Evolutionary conservation across 345 rosid species (phyloP).

Genomic region (Linum lewisii): DNA sequence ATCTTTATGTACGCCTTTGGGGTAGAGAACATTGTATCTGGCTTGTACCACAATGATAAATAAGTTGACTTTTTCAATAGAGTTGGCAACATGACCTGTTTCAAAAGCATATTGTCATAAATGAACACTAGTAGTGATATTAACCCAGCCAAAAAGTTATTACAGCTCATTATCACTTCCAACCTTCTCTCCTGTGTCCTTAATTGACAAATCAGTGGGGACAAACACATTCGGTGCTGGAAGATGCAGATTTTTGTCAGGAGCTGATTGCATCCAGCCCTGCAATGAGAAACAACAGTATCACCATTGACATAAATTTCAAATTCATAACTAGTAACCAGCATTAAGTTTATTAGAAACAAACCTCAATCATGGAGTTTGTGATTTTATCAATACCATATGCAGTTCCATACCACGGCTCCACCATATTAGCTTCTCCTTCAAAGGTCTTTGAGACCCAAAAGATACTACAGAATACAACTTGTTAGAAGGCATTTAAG

Average conservation of each 20-base stretch:
- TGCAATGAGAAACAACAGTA: conserved; percentile 26
- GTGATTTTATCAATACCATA: conserved; percentile 57
- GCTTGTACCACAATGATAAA: conserved; percentile 79
- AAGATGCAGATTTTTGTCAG: conserved; percentile 56
- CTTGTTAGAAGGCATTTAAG: conserved; percentile 7
- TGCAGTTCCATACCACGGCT: conserved; percentile 92
- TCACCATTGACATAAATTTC: conserved; percentile 2
- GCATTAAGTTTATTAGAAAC: conserved; percentile 7
- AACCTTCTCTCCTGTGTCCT: conserved; percentile 57
- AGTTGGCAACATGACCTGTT: conserved; percentile 57
- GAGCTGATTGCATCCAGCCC: conserved; percentile 71
- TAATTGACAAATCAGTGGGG: conserved; percentile 75
- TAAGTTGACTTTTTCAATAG: conserved; percentile 48
- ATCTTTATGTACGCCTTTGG: conserved; percentile 81
- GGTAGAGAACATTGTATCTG: conserved; percentile 62
- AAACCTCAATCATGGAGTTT: conserved; percentile 53
- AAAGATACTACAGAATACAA: conserved; percentile 48
- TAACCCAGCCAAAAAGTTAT: neutral
- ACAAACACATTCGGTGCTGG: conserved; percentile 67
- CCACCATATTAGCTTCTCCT: conserved; percentile 58
- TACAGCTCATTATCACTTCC: neutral
- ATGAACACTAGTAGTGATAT: neutral
- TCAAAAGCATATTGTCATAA: conserved; percentile 6
- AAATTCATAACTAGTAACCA: conserved; percentile 4
- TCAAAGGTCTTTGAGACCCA: conserved; percentile 94